phyloP scores from a whole-genome alignment of 2,329 filamentous ascomycete genomes.

The Laburnicola sp. region DNA sequence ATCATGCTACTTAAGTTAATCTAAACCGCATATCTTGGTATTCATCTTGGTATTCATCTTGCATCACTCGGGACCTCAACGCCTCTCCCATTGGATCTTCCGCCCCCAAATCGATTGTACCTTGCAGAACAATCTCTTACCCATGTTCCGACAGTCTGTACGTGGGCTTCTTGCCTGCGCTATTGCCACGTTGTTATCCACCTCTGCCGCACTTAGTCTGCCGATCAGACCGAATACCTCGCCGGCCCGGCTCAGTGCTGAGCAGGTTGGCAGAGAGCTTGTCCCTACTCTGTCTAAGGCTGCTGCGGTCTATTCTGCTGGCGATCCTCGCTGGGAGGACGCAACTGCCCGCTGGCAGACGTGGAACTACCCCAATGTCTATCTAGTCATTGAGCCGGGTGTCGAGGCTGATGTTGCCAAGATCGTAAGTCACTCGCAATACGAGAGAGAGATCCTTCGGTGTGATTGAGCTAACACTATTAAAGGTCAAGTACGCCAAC shows the following conservation, averaged over 20 bases:
- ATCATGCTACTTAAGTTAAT: no score
- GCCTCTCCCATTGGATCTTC: no score
- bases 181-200: background rate
- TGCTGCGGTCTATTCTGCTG: background rate
- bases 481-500: constrained; percentile 1
- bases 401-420: background rate
- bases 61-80: no score
- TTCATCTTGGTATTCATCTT: no score
- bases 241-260: background rate
- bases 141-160: background rate
- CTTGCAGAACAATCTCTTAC: no score
- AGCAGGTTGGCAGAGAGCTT: background rate
- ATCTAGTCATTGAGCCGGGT: background rate
- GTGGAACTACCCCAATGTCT: background rate
- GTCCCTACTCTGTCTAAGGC: background rate
- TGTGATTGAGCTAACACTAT: background rate
- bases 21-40: no score
- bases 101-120: no score
- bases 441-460: no score
- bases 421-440: background rate
- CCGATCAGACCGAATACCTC: background rate
- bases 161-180: background rate
- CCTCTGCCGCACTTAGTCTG: background rate
- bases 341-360: background rate
- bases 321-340: background rate